Evolutionary conservation across 495 filamentous ascomycete genomes (phyloP).

Genomic region (Terfezia claveryi): DNA sequence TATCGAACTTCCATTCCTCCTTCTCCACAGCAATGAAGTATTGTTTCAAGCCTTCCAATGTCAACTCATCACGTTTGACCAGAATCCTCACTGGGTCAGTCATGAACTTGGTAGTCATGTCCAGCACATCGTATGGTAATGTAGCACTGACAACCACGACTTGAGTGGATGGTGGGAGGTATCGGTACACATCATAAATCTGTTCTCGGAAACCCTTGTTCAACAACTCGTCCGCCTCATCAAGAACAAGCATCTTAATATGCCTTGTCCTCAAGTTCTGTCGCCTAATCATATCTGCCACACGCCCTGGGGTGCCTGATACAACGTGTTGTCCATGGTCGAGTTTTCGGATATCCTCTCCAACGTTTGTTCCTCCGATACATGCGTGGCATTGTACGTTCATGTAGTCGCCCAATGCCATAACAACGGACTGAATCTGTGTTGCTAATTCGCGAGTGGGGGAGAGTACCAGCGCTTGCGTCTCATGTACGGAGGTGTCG

Average conservation of each 20-base stretch:
- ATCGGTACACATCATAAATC: conserved; percentile 99
- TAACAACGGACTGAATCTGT: conserved; percentile 97
- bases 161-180: conserved; percentile 90
- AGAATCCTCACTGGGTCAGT: conserved; percentile 95
- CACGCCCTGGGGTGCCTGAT: conserved; percentile 89
- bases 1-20: conserved; percentile 99
- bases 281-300: conserved; percentile 96
- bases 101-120: conserved; percentile 99
- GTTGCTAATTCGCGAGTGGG: conserved; percentile 94
- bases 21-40: conserved; percentile 99
- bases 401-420: conserved; percentile 99
- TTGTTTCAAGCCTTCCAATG: conserved; percentile 97
- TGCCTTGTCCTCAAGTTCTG: conserved; percentile 78
- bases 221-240: conserved; percentile 97
- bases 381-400: conserved; percentile 96
- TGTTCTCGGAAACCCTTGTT: conserved; percentile 96
- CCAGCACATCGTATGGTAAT: conserved; percentile 94
- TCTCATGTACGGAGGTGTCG: conserved; percentile 77
- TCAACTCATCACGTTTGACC: conserved; percentile 98
- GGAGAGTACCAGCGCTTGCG: conserved; percentile 86
- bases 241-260: conserved; percentile 99
- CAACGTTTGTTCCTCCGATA: conserved; percentile 93
- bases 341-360: conserved; percentile 93
- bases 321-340: conserved; percentile 91
- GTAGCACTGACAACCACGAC: conserved; percentile 93